Conservation (phyloP, 192 early-diverging fungal species). For the Coemansia sp. region DNA sequence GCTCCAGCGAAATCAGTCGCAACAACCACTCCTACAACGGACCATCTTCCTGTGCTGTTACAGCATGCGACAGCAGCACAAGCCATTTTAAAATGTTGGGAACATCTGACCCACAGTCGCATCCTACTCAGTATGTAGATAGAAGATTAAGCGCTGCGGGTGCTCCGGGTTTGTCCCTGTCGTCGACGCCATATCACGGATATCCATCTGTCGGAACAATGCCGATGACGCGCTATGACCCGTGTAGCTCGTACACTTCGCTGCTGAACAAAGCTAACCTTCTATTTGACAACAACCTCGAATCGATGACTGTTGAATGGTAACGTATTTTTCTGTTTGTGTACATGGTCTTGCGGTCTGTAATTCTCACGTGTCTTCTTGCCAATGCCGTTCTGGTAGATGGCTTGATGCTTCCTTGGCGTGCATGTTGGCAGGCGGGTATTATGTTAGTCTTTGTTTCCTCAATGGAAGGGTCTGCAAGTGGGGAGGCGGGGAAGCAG, state of each 20-base stretch:
- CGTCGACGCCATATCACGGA: constrained; percentile 21
- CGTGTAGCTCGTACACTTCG: constrained; percentile 64
- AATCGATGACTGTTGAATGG: constrained; percentile 68
- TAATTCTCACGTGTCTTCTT: neutral
- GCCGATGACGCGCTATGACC: constrained; percentile 41
- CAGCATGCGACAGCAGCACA: constrained; percentile 7
- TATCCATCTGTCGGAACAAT: constrained; percentile 22
- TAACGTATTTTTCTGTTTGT: constrained; percentile 23
- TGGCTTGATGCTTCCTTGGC: neutral
- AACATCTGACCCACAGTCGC: constrained; percentile 3
- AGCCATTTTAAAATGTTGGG: constrained; percentile 14
- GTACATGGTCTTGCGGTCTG: neutral
- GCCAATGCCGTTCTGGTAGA: neutral
- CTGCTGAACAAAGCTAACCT: constrained; percentile 73
- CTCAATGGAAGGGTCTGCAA: neutral
- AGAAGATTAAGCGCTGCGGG: constrained; percentile 3
- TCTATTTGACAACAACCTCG: constrained; percentile 67
- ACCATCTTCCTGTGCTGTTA: neutral
- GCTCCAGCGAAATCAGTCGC: constrained; percentile 14
- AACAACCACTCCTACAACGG: neutral
- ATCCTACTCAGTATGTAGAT: neutral
- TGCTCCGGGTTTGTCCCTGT: neutral
- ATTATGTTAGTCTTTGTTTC: neutral
- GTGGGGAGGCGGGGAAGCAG: neutral
- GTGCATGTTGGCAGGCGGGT: neutral